These are phyloP conservation scores for Leccinum subtestaceum DNA, from an alignment of 768 basidiomycete genomes.

Conservation along the genomic window DNA sequence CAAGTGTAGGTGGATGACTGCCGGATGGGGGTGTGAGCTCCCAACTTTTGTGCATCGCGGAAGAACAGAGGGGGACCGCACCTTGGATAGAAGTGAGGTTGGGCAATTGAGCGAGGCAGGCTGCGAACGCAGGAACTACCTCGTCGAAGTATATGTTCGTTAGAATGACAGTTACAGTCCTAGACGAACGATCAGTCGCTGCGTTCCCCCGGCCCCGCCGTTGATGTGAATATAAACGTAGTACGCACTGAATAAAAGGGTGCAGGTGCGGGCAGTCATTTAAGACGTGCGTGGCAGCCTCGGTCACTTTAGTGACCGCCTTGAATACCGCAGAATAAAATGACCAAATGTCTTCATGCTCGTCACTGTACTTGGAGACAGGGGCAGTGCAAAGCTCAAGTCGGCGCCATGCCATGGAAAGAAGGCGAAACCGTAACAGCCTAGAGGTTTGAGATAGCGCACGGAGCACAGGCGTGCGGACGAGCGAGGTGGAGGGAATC, in stretches of 20 bases:
- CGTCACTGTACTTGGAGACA: not conserved
- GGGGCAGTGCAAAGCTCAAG: slow-evolving; percentile 4
- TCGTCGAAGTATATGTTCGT: not conserved
- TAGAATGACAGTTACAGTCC: slow-evolving; percentile 1
- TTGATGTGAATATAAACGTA: not conserved
- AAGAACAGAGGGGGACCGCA: not conserved
- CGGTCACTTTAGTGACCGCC: not conserved
- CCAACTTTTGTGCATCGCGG: not conserved
- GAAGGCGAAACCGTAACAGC: slow-evolving; percentile 12
- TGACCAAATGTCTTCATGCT: not conserved
- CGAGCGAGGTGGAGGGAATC: not conserved
- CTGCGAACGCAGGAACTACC: slow-evolving; percentile 7
- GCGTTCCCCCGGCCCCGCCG: no score
- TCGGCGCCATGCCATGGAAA: slow-evolving; percentile 14
- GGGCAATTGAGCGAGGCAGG: slow-evolving; percentile 1
- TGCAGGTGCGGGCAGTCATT: not conserved
- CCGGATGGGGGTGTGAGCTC: not conserved
- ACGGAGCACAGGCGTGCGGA: not conserved
- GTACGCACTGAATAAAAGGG: slow-evolving; percentile 6
- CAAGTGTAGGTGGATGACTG: not conserved
- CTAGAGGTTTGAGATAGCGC: slow-evolving; percentile 8
- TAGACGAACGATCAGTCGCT: not conserved
- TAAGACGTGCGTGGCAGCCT: not conserved
- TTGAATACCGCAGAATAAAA: not conserved
- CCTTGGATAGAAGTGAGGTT: slow-evolving; percentile 15